Conservation (phyloP, 495 filamentous ascomycete species). For the Aspergillus wentii region DNA sequence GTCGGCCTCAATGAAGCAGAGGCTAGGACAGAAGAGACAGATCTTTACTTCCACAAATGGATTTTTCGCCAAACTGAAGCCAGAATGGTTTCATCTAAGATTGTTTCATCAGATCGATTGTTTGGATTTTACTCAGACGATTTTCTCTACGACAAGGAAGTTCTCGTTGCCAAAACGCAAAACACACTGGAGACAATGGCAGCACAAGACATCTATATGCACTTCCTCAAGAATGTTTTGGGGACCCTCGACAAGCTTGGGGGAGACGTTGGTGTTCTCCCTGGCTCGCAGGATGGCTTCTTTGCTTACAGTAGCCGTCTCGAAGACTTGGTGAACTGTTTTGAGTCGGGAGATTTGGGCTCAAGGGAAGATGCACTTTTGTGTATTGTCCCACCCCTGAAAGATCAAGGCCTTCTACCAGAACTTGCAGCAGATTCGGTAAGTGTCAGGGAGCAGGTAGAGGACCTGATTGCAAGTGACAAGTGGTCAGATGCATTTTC, state of each 20-base stretch:
- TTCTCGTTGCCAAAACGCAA: slow-evolving; percentile 19
- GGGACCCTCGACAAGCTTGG: slow-evolving; percentile 10
- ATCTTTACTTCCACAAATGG: slow-evolving; percentile 36
- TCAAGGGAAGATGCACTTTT: slow-evolving; percentile 32
- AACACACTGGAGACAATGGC: slow-evolving; percentile 24
- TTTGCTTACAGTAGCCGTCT: slow-evolving; percentile 16
- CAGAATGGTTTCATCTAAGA: slow-evolving; percentile 15
- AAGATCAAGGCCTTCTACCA: slow-evolving; percentile 15
- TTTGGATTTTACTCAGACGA: slow-evolving; percentile 18
- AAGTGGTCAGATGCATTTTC: slow-evolving; percentile 23
- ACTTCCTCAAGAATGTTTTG: slow-evolving; percentile 20
- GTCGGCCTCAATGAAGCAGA: slow-evolving; percentile 22
- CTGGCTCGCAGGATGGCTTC: slow-evolving; percentile 11
- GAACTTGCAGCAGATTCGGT: slow-evolving; percentile 18
- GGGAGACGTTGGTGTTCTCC: slow-evolving; percentile 12
- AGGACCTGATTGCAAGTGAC: slow-evolving; percentile 3
- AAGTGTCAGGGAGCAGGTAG: slow-evolving; percentile 9
- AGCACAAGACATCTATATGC: slow-evolving; percentile 36
- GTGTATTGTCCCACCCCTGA: slow-evolving; percentile 29
- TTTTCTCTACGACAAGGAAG: slow-evolving; percentile 7
- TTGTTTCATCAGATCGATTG: slow-evolving; percentile 11
- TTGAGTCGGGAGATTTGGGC: slow-evolving; percentile 18
- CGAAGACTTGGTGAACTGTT: slow-evolving; percentile 20
- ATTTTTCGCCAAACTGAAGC: slow-evolving; percentile 28
- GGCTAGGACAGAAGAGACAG: slow-evolving; percentile 16